Evolutionary conservation across 2,329 filamentous ascomycete genomes (phyloP).

Genomic region (Capronia americana): DNA sequence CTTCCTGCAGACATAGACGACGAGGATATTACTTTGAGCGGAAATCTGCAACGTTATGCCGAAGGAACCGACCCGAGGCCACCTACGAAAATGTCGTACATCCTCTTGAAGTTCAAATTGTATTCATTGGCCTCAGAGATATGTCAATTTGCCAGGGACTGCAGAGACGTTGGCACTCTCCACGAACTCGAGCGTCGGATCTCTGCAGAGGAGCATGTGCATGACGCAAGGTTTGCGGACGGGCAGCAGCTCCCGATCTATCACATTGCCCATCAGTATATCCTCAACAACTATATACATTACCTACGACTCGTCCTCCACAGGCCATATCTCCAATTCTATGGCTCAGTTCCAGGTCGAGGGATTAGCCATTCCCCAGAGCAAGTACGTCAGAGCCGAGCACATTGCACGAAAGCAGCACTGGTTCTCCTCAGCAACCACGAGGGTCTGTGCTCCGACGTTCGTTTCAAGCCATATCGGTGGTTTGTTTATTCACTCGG

Average conservation of each 20-base stretch:
- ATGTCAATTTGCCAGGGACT: constrained; percentile 42
- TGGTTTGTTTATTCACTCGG: constrained; percentile 51
- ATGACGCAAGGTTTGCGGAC: constrained; percentile 40
- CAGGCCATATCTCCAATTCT: constrained; percentile 43
- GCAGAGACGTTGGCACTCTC: constrained; percentile 39
- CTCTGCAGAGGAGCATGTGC: constrained; percentile 44
- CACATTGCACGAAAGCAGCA: constrained; percentile 45
- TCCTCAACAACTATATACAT: constrained; percentile 50
- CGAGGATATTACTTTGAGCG: constrained; percentile 42
- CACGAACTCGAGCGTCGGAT: constrained; percentile 43
- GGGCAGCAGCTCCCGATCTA: constrained; percentile 41
- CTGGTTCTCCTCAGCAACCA: constrained; percentile 47
- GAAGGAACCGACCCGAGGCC: constrained; percentile 14
- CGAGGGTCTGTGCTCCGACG: constrained; percentile 42
- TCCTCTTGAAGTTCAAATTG: constrained; percentile 48
- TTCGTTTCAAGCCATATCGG: constrained; percentile 46
- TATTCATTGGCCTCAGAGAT: constrained; percentile 48
- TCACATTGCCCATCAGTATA: constrained; percentile 50
- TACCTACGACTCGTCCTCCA: constrained; percentile 49
- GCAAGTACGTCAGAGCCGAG: constrained; percentile 43
- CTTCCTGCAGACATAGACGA: constrained; percentile 49
- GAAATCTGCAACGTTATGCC: constrained; percentile 1
- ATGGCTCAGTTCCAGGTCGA: constrained; percentile 44
- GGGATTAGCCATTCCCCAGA: neutral
- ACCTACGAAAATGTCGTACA: constrained; percentile 52